Conservation (phyloP, 345 rosid genomes). For the Eucalyptus viminalis region DNA sequence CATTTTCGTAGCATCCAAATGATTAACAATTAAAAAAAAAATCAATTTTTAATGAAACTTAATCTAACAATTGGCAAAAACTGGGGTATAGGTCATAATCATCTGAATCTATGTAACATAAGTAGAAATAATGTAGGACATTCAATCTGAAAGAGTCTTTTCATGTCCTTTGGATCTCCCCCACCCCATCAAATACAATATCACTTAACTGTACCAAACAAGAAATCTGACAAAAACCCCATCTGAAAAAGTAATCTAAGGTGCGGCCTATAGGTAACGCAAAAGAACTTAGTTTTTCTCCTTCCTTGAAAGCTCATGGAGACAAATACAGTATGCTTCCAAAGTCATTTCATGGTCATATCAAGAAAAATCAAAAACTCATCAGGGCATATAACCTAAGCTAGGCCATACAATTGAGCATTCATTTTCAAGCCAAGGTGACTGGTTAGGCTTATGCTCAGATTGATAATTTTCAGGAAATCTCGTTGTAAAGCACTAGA, state of each 20-base stretch:
- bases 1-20: neutral
- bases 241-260: neutral
- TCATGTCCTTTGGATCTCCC: neutral
- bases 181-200: neutral
- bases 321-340: neutral
- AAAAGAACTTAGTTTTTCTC: neutral
- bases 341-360: neutral
- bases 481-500: neutral
- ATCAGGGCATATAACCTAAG: neutral
- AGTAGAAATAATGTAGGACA: neutral
- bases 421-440: neutral
- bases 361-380: neutral
- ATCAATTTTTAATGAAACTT: neutral
- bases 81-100: neutral
- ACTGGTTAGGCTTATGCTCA: neutral
- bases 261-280: neutral
- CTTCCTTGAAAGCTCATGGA: neutral
- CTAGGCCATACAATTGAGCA: neutral
- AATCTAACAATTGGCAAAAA: neutral
- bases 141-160: neutral
- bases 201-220: neutral
- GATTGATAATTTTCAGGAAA: neutral
- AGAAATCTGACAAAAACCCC: neutral
- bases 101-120: neutral
- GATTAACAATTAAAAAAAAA: neutral